phyloP scores from a whole-genome alignment of 305 asterid species.

The Fraxinus dipetala region DNA sequence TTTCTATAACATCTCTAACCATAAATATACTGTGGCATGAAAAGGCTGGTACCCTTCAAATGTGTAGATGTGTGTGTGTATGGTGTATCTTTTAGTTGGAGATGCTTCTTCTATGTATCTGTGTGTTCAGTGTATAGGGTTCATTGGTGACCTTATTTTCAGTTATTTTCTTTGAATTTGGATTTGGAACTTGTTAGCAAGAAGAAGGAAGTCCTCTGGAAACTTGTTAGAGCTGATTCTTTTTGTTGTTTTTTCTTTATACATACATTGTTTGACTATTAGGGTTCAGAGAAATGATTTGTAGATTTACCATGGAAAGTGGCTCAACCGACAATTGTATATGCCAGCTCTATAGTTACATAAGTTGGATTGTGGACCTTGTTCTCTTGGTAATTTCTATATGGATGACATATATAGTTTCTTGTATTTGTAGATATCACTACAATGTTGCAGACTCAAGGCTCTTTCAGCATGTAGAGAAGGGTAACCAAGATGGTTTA shows the following conservation, averaged over 20 bases:
- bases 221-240: background rate
- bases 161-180: background rate
- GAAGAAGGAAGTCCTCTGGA: background rate
- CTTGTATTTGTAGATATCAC: conserved; percentile 66
- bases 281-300: background rate
- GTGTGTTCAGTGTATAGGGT: background rate
- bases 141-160: background rate
- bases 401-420: background rate
- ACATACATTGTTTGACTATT: background rate
- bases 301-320: background rate
- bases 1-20: background rate
- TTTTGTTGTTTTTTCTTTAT: background rate
- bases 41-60: background rate
- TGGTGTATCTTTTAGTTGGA: background rate
- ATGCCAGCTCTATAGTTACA: background rate
- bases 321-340: background rate
- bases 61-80: background rate
- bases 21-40: background rate
- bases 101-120: background rate
- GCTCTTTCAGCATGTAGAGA: conserved; percentile 88
- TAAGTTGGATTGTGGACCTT: conserved; percentile 10
- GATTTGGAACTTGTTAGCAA: background rate
- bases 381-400: conserved; percentile 3
- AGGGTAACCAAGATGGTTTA: conserved; percentile 95
- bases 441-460: conserved; percentile 97